Conservation (phyloP, 2,329 filamentous ascomycete genomes). For the Ceratocystis destructans region DNA sequence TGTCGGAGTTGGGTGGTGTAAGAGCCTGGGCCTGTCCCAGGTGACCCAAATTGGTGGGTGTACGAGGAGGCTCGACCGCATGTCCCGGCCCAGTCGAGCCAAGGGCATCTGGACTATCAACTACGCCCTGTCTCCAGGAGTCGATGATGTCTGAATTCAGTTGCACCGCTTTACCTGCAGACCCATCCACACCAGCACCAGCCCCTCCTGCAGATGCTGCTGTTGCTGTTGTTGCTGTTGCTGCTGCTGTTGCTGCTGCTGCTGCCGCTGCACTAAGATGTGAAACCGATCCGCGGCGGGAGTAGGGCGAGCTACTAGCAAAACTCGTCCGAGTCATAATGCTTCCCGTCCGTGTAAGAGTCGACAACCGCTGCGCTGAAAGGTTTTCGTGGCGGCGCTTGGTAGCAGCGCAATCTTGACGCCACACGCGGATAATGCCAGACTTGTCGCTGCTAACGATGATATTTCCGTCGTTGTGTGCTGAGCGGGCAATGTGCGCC, state of each 20-base stretch:
- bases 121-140: constrained; percentile 63
- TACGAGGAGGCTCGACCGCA: constrained; percentile 17
- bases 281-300: constrained; percentile 40
- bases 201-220: constrained; percentile 21
- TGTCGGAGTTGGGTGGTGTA: constrained; percentile 7
- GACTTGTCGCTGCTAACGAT: constrained; percentile 81
- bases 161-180: constrained; percentile 20
- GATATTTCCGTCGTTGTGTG: constrained; percentile 73
- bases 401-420: constrained; percentile 77
- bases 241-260: constrained; percentile 26
- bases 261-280: constrained; percentile 25
- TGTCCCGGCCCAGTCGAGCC: constrained; percentile 22
- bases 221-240: constrained; percentile 27
- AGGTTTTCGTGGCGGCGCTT: constrained; percentile 66
- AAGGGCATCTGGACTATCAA: constrained; percentile 27
- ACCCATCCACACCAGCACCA: not conserved
- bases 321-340: constrained; percentile 41
- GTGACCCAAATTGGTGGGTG: not conserved
- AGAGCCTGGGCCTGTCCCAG: not conserved
- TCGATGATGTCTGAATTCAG: constrained; percentile 60
- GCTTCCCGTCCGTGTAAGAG: constrained; percentile 45
- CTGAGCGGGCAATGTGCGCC: constrained; percentile 60
- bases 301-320: constrained; percentile 33
- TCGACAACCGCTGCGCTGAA: constrained; percentile 64
- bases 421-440: constrained; percentile 84